A percentile compares a stretch with the other conserved stretches of the same genome.
These are phyloP conservation scores for Polyporus tsugae DNA, from an alignment of 1,284 basidiomycete genomes.

Conservation along the genomic window DNA sequence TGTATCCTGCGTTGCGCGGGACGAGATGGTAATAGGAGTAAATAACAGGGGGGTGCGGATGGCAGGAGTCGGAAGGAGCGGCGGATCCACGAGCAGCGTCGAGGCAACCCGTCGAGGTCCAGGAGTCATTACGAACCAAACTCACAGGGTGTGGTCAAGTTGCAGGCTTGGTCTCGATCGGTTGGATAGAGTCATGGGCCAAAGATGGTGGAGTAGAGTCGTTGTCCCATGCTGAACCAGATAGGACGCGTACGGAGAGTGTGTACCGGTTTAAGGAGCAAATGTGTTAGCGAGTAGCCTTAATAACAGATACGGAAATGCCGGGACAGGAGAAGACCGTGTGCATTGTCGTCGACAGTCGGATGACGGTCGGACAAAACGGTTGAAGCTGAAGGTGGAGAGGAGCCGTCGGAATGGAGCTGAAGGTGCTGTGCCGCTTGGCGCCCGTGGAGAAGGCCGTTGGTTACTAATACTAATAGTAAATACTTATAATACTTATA, in stretches of 20 bases:
- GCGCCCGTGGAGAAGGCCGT: too few relatives aligned
- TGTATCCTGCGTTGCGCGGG: neutral
- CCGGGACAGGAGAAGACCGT: neutral
- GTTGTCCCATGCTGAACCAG: neutral
- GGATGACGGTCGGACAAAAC: neutral
- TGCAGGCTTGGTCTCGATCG: neutral
- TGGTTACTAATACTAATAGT: too few relatives aligned
- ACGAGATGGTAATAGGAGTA: neutral
- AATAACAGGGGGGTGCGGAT: neutral
- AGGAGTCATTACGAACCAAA: neutral
- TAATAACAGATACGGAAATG: neutral
- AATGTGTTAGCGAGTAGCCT: neutral
- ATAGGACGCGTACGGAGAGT: neutral
- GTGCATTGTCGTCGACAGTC: neutral
- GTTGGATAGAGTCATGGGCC: neutral
- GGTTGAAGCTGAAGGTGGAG: neutral
- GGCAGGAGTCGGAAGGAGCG: neutral
- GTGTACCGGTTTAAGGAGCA: neutral
- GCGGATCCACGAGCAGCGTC: constrained; percentile 1
- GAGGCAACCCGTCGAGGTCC: constrained; percentile 5
- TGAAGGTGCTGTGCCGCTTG: too few relatives aligned
- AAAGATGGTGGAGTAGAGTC: neutral
- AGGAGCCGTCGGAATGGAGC: neutral
- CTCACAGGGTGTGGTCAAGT: too few relatives aligned
- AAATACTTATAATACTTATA: too few relatives aligned